phyloP scores from a whole-genome alignment of 345 rosid genomes.

The Syzygium aromaticum region DNA sequence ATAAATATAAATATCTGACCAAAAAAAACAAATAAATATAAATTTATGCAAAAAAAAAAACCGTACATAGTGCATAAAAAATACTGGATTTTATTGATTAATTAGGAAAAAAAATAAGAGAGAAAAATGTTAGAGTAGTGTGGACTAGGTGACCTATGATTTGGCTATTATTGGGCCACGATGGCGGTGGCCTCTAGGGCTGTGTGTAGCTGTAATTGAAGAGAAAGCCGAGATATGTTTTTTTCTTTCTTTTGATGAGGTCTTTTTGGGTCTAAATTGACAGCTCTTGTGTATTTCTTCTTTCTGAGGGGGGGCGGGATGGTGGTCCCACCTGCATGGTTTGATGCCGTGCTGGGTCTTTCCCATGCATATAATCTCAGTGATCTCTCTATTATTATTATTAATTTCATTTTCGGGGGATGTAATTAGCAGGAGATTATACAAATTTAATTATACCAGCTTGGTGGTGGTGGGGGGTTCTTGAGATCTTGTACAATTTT shows the following conservation, averaged over 20 bases:
- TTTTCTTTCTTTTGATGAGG: background rate
- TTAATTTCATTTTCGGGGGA: background rate
- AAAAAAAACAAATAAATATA: background rate
- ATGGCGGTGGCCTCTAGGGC: background rate
- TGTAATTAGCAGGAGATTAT: background rate
- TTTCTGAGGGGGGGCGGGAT: too few relatives aligned
- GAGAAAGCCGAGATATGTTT: too few relatives aligned
- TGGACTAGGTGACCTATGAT: background rate
- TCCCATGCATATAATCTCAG: background rate
- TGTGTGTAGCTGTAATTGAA: background rate
- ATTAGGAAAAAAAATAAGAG: background rate
- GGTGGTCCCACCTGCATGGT: background rate
- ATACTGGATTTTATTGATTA: background rate
- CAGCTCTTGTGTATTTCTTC: background rate
- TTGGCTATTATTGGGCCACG: background rate
- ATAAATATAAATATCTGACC: too few relatives aligned
- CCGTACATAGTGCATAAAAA: background rate
- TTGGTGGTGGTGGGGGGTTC: background rate
- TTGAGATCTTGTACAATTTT: background rate
- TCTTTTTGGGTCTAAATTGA: background rate
- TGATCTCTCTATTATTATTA: background rate
- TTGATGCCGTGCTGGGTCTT: background rate
- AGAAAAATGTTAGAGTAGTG: background rate
- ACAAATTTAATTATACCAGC: background rate
- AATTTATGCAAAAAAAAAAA: background rate